Base-by-base conservation (phyloP, 2,329 filamentous ascomycete species). In the Ophiostoma angusticollis region DNA sequence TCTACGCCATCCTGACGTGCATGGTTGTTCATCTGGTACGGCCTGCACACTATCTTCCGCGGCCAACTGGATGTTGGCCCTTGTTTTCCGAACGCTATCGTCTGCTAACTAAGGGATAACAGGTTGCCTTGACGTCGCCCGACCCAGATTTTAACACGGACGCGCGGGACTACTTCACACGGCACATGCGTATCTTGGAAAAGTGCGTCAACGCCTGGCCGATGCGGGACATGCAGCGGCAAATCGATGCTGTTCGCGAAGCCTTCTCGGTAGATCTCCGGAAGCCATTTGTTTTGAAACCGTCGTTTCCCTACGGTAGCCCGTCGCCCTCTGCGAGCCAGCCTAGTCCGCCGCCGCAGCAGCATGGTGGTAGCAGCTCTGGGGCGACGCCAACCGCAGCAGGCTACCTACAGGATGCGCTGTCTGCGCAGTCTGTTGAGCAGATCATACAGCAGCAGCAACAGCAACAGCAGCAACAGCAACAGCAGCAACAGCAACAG, bases 181-280 rank as follows among this genome's bases (percentile, higher is more conserved):
- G 89, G 34, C 87, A 95, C 51, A 95, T 96, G 89, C 78, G 87
- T 40, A 80, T 96, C 27, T 66, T 96, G 42, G 89, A 96, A 57
- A 79, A 77, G 47, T 91, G 86, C 50, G 83, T 84, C 54, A 69
- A 72, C 8, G 77, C 78, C 5, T 93, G 84, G 81, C 81, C 84
- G 2, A 85, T 93, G 72, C 80, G 83, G 3, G 87, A 95, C 51
- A 81, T 94, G 61, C 80, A 93, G 55, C 79, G 78, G 38, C 86
- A 95, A 58, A 85, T 96, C 47, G 80, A 95, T 54, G 81, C 84
- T 28, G 72, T 96, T 23, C 78, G 89, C 29, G 78, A 89, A 53
- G 89, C 89, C 5, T 96, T 96, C 54, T 95, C 89, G 21, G 83
- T 84, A 38, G 84, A 96, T 56, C 72, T 70, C 18, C 77, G 72